Evolutionary conservation across 2,329 filamentous ascomycete species (phyloP).

Genomic region (Thermoascus crustaceus): DNA sequence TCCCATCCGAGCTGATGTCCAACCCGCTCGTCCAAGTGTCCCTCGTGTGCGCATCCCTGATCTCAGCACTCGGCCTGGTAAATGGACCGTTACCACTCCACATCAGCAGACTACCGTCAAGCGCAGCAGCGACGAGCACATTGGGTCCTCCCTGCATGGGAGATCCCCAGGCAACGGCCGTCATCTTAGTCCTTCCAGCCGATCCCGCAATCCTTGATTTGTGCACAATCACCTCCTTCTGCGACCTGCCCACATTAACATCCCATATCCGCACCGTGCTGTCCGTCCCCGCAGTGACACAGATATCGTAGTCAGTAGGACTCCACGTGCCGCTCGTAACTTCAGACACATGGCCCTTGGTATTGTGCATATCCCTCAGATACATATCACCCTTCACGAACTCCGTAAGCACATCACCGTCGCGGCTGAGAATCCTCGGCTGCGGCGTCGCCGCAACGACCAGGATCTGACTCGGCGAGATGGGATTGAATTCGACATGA

Average conservation of each 20-base stretch:
- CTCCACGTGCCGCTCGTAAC: conserved; percentile 86
- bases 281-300: conserved; percentile 86
- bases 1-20: conserved; percentile 82
- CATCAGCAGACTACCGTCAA: conserved; percentile 87
- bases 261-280: conserved; percentile 97
- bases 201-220: conserved; percentile 85
- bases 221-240: conserved; percentile 91
- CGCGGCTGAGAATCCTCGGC: conserved; percentile 78
- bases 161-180: conserved; percentile 77
- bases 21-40: conserved; percentile 89
- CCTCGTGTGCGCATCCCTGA: conserved; percentile 70
- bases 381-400: conserved; percentile 99
- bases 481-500: conserved; percentile 76
- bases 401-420: conserved; percentile 76
- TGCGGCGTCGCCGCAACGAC: conserved; percentile 85
- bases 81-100: conserved; percentile 86
- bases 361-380: conserved; percentile 91
- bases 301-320: conserved; percentile 73
- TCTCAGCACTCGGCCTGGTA: conserved; percentile 70
- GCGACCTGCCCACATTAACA: conserved; percentile 77
- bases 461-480: conserved; percentile 70
- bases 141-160: conserved; percentile 69
- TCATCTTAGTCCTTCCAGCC: conserved; percentile 89
- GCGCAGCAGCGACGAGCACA: conserved; percentile 69
- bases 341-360: conserved; percentile 91